phyloP scores from a whole-genome alignment of 2,329 filamentous ascomycete species.

The Verruconis gallopava region DNA sequence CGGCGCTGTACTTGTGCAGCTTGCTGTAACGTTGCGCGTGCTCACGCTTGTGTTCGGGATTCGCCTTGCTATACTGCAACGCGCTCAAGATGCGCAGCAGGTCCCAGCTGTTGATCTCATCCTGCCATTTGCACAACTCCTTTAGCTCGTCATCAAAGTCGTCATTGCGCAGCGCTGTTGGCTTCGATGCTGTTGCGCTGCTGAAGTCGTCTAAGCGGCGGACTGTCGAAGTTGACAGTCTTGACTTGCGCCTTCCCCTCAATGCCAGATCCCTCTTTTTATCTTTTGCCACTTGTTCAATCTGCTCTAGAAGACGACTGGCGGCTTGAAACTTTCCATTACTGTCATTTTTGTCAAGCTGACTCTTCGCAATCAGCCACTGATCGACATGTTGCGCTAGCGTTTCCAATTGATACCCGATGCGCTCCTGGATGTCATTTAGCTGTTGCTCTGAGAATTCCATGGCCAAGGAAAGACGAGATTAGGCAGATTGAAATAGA shows the following conservation, averaged over 20 bases:
- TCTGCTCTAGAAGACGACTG: slow-evolving; percentile 40
- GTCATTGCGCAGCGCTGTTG: background rate
- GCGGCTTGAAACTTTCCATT: slow-evolving; percentile 24
- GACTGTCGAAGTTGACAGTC: background rate
- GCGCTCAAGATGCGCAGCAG: slow-evolving; percentile 58
- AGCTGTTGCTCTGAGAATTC: slow-evolving; percentile 42
- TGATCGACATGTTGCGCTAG: slow-evolving; percentile 43
- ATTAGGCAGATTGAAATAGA: too few species aligned
- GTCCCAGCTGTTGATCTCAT: slow-evolving; percentile 86
- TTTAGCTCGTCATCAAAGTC: background rate
- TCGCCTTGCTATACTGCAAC: slow-evolving; percentile 48
- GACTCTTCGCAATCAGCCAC: background rate
- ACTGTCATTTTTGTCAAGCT: slow-evolving; percentile 2
- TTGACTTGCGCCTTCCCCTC: background rate
- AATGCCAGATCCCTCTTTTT: background rate
- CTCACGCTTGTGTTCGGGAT: slow-evolving; percentile 20
- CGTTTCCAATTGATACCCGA: slow-evolving; percentile 70
- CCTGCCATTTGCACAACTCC: slow-evolving; percentile 46
- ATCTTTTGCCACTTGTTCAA: slow-evolving; percentile 7
- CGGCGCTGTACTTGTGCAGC: slow-evolving; percentile 41
- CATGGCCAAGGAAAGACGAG: too few species aligned
- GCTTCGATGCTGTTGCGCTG: background rate
- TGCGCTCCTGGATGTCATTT: slow-evolving; percentile 51
- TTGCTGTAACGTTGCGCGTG: slow-evolving; percentile 21
- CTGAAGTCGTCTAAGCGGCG: background rate